These are phyloP conservation scores for Trypethelium eluteriae DNA, from an alignment of 495 filamentous ascomycete genomes.

Conservation along the genomic window DNA sequence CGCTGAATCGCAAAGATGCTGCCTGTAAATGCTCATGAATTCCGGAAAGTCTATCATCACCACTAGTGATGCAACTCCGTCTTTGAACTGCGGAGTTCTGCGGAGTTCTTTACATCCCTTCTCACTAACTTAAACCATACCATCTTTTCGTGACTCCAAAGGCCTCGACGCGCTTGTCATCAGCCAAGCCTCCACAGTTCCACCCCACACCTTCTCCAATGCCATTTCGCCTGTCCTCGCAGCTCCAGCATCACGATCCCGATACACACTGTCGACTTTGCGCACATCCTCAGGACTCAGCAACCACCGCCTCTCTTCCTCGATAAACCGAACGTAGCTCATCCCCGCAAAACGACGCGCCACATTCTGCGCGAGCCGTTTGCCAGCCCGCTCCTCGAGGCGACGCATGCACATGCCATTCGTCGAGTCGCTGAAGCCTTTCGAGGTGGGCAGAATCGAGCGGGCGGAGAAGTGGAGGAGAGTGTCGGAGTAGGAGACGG, in stretches of 20 bases:
- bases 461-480: conserved; percentile 22
- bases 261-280: conserved; percentile 39
- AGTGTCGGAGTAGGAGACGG: conserved; percentile 18
- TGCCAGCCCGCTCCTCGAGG: conserved; percentile 14
- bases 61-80: too few relatives aligned
- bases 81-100: too few relatives aligned
- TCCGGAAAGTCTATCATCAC: too few relatives aligned
- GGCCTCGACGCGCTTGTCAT: neutral
- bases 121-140: too few relatives aligned
- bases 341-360: conserved; percentile 22
- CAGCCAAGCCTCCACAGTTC: neutral
- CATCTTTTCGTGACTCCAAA: too few relatives aligned
- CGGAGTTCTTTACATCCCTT: too few relatives aligned
- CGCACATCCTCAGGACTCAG: conserved; percentile 35
- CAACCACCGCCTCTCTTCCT: conserved; percentile 33
- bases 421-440: conserved; percentile 5
- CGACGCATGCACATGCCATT: conserved; percentile 16
- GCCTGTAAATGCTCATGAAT: too few relatives aligned
- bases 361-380: conserved; percentile 26
- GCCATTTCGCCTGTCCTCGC: conserved; percentile 31
- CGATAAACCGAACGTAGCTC: conserved; percentile 27
- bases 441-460: conserved; percentile 9
- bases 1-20: too few relatives aligned
- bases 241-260: conserved; percentile 36
- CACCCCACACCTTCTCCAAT: conserved; percentile 32